Evolutionary conservation across 1,284 basidiomycete species (phyloP), one percentile per base, ranked within the genome.

Genomic region (Naganishia cerealis): DNA sequence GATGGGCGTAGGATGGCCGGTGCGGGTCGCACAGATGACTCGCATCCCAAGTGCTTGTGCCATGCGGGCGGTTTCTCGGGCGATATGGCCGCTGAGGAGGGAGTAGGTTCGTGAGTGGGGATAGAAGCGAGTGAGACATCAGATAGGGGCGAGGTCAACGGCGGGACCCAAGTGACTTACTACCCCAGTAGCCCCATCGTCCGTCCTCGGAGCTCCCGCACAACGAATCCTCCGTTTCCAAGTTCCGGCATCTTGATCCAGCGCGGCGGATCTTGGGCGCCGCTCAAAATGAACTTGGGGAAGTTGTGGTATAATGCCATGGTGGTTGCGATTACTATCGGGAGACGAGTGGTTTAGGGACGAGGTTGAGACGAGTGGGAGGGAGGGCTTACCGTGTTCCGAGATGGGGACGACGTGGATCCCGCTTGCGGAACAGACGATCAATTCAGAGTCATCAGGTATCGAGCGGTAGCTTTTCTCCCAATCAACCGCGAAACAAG

Each of bases 171-270:
- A 21, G 50, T 13, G 46, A 66, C 63, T 42, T 26, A 66, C 63
- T 75, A 74, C 26, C 73, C 70, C 24, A 72, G 59, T 3, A 75
- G 65, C 6, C 74, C 74, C 16, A 75, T 68, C 16, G 71, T 73
- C 18, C 63, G 65, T 0, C 73, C 72, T 5, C 72, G 52, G 5
- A 75, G 56, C 67, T 74, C 73, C 2, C 70, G 63, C 24, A 72
- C 69, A 24, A 46, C 40, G 43, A 55, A 57, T 1, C 52, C 65
- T 6, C 53, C 57, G 36, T 58, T 21, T 1, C 54, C 62, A 29
- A 61, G 36, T 40, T 61, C 48, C 38, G 67, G 67, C 59, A 52
- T 54, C 10, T 33, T 50, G 50, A 57, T 55, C 52, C 65, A 57
- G 16, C 57, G 39, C 1, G 55, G 61, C 33, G 53, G 58, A 29